These are phyloP conservation scores for Cyclotella kingstonii DNA, from an alignment of 108 stramenopile species.

Conservation along the genomic window DNA sequence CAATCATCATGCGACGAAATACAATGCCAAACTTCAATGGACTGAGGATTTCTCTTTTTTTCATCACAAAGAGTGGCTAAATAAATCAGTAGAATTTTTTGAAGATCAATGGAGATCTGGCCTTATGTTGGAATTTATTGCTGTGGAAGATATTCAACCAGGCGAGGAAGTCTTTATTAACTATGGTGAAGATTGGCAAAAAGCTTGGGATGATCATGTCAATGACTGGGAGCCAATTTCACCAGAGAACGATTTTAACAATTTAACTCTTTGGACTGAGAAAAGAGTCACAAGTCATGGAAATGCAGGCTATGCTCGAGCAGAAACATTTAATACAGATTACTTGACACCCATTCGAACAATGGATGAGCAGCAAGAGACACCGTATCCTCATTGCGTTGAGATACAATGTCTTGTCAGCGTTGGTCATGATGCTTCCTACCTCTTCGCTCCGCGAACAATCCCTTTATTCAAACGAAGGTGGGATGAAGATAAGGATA, in stretches of 20 bases:
- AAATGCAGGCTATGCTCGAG: conserved; percentile 19
- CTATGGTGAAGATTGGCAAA: conserved; percentile 59
- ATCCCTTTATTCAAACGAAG: conserved; percentile 26
- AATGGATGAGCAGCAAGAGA: conserved; percentile 26
- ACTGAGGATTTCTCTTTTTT: conserved; percentile 47
- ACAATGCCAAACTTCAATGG: conserved; percentile 72
- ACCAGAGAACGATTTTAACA: conserved; percentile 36
- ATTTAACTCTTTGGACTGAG: conserved; percentile 35
- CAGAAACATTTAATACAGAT: conserved; percentile 32
- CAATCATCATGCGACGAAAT: conserved; percentile 63
- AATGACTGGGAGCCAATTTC: conserved; percentile 32
- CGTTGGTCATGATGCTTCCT: conserved; percentile 28
- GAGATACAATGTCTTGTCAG: conserved; percentile 22
- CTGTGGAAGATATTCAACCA: conserved; percentile 52
- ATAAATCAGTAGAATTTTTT: conserved; percentile 53
- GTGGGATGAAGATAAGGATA: conserved; percentile 17
- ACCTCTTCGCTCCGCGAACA: conserved; percentile 20
- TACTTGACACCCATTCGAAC: conserved; percentile 21
- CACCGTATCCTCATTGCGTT: conserved; percentile 38
- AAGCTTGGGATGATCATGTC: conserved; percentile 57
- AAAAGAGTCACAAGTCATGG: conserved; percentile 6
- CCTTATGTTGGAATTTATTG: conserved; percentile 55
- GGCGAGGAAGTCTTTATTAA: conserved; percentile 73
- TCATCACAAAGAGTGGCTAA: conserved; percentile 64
- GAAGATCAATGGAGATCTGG: conserved; percentile 49